These are phyloP conservation scores for Russula griseocarnosa DNA, from an alignment of 768 basidiomycete species.

Conservation along the genomic window DNA sequence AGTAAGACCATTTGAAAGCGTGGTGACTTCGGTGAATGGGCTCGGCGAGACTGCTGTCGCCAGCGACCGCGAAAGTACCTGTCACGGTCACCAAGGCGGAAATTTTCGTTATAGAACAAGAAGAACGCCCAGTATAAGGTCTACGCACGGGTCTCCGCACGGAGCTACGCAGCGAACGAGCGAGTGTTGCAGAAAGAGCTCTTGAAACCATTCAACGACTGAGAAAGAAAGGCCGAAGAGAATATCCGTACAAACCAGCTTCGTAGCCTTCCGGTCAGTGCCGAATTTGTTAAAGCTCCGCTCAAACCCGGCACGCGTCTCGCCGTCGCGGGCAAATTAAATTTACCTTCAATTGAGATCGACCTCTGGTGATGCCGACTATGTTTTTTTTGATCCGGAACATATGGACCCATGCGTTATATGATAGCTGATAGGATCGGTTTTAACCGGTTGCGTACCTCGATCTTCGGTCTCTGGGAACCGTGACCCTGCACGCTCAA, in stretches of 20 bases:
- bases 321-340: background rate
- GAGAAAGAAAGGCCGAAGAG: conserved; percentile 32
- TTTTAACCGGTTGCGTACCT: background rate
- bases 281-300: conserved; percentile 12
- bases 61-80: conserved; percentile 63
- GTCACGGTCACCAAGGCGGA: background rate
- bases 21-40: conserved; percentile 87
- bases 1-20: conserved; percentile 90
- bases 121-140: background rate
- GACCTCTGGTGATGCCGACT: too few species aligned
- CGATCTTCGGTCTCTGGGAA: background rate
- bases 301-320: background rate
- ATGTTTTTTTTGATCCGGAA: background rate
- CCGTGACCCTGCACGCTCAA: background rate
- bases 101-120: background rate
- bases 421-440: background rate
- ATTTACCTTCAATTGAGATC: too few species aligned
- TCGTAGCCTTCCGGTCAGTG: conserved; percentile 4
- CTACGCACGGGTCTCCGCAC: conserved; percentile 19
- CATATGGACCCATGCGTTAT: background rate
- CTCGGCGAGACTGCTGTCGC: conserved; percentile 63
- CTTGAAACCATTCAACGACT: conserved; percentile 42
- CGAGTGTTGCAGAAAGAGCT: conserved; percentile 22
- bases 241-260: conserved; percentile 24
- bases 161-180: conserved; percentile 22